Evolutionary conservation across 345 rosid species (phyloP).

Genomic region (Populus tremula): DNA sequence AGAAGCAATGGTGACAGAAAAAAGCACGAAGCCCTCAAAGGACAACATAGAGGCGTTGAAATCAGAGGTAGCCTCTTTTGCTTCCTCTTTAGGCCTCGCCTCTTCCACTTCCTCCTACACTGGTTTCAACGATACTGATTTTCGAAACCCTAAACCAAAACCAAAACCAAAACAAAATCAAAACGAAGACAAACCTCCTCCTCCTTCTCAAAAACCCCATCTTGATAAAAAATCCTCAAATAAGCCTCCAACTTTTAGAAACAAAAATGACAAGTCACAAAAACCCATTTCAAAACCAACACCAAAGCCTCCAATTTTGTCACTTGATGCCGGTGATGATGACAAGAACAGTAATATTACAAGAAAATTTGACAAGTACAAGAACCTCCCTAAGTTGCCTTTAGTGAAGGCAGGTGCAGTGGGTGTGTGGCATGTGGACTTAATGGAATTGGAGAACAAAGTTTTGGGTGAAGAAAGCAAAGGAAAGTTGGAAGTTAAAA

Average conservation of each 20-base stretch:
- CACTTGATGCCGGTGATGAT: conserved; percentile 34
- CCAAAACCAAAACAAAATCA: conserved; percentile 13
- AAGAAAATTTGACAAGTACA: conserved; percentile 44
- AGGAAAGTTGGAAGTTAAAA: conserved; percentile 32
- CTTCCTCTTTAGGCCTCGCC: conserved; percentile 73
- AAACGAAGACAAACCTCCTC: neutral
- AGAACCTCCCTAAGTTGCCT: conserved; percentile 64
- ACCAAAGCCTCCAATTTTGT: conserved; percentile 59
- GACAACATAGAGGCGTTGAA: conserved; percentile 41
- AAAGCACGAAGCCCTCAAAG: neutral
- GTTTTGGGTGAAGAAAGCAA: conserved; percentile 42
- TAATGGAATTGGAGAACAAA: conserved; percentile 65
- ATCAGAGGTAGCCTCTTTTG: conserved; percentile 73
- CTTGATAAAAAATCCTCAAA: neutral
- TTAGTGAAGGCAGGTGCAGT: conserved; percentile 64
- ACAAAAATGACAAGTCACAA: conserved; percentile 6
- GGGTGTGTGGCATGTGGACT: conserved; percentile 76
- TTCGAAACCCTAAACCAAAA: conserved; percentile 39
- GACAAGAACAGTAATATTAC: conserved; percentile 7
- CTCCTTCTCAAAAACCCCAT: neutral
- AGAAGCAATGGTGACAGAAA: no score
- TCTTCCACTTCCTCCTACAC: conserved; percentile 44
- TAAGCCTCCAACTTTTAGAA: neutral
- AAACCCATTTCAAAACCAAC: conserved; percentile 26
- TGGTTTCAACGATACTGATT: conserved; percentile 72